A percentile compares a stretch with the other conserved stretches of the same genome.
Evolutionary conservation across 805 yeast species (phyloP).

Genomic region (Sugiyamaella lignohabitans): DNA sequence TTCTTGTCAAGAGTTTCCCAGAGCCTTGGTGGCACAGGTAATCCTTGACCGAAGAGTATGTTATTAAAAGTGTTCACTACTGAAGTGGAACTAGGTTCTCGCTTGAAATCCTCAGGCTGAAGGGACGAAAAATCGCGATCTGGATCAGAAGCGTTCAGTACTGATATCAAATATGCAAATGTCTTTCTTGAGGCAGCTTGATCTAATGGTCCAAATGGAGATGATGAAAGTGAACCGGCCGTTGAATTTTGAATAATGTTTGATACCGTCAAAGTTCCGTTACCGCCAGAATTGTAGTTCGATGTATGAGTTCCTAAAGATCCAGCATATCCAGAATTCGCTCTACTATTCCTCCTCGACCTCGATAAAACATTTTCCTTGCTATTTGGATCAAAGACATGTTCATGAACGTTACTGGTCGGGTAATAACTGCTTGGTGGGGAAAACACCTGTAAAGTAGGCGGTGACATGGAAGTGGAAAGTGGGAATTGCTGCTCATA

Average conservation of each 20-base stretch:
- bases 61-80: constrained; percentile 66
- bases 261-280: neutral
- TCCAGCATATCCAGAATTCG: neutral
- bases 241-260: neutral
- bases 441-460: constrained; percentile 23
- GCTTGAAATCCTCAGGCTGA: constrained; percentile 68
- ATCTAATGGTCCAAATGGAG: constrained; percentile 89
- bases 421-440: constrained; percentile 17
- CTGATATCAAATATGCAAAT: constrained; percentile 85
- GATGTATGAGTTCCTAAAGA: neutral
- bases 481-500: constrained; percentile 9
- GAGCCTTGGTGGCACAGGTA: constrained; percentile 52
- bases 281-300: neutral
- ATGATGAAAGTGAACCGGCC: constrained; percentile 21
- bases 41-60: constrained; percentile 53
- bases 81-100: constrained; percentile 37
- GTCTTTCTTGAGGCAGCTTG: constrained; percentile 80
- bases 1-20: constrained; percentile 87
- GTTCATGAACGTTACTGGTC: neutral
- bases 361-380: neutral
- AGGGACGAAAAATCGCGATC: constrained; percentile 90
- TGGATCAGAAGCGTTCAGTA: constrained; percentile 86
- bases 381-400: neutral
- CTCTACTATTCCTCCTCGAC: neutral
- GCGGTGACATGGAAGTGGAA: constrained; percentile 11